Conservation (phyloP, 2,329 filamentous ascomycete genomes). For the Sporothrix inflata region DNA sequence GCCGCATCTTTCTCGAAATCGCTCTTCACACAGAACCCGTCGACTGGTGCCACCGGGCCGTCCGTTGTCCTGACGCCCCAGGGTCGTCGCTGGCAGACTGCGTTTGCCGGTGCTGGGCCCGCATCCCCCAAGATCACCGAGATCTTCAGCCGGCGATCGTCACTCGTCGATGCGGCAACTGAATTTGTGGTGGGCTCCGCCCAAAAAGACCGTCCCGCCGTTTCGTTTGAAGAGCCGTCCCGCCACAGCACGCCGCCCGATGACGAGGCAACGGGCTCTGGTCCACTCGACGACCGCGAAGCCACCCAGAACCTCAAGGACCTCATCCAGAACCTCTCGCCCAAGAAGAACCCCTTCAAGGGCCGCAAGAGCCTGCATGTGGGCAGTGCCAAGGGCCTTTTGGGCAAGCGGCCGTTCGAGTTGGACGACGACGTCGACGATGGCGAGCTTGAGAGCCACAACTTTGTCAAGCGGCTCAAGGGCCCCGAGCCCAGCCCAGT, state of each 20-base stretch:
- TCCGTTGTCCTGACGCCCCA: constrained; percentile 66
- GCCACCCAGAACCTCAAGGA: constrained; percentile 70
- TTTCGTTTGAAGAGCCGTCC: constrained; percentile 67
- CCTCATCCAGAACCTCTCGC: constrained; percentile 77
- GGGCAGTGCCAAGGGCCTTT: constrained; percentile 71
- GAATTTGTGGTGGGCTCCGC: constrained; percentile 62
- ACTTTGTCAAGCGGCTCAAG: constrained; percentile 70
- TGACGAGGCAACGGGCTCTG: constrained; percentile 51
- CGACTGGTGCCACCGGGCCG: constrained; percentile 63
- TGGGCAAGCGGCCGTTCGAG: constrained; percentile 75
- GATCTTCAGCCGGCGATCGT: constrained; percentile 70
- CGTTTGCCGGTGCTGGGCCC: constrained; percentile 67
- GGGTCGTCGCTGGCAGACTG: constrained; percentile 65
- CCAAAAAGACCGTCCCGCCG: constrained; percentile 45
- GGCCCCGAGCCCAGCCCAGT: constrained; percentile 75
- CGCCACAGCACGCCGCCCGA: constrained; percentile 59
- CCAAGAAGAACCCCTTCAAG: constrained; percentile 68
- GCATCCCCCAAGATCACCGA: constrained; percentile 75
- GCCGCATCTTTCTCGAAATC: constrained; percentile 37
- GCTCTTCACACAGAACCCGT: constrained; percentile 58
- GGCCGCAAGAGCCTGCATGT: constrained; percentile 77
- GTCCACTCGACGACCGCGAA: constrained; percentile 60
- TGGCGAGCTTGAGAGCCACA: constrained; percentile 59
- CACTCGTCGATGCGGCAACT: constrained; percentile 68
- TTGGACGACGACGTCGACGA: constrained; percentile 57